Evolutionary conservation across 257 asterid species (phyloP).

Genomic region (Voacanga thouarsii): DNA sequence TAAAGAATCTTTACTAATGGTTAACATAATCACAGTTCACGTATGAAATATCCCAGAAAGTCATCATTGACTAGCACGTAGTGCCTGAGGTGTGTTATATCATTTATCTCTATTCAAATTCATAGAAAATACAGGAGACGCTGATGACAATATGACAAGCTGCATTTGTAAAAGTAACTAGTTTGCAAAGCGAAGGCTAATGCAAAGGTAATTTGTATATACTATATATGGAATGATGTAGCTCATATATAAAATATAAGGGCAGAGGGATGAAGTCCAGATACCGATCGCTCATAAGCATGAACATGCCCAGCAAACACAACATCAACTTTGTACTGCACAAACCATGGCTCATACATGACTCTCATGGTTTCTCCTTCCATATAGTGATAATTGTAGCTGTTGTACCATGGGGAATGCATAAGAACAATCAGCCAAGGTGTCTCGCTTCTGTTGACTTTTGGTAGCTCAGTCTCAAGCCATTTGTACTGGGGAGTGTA

Average conservation of each 20-base stretch:
- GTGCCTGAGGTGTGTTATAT: too few relatives aligned
- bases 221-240: background rate
- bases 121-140: background rate
- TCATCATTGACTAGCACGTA: too few relatives aligned
- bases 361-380: conserved; percentile 99
- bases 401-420: conserved; percentile 96
- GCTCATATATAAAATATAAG: background rate
- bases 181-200: background rate
- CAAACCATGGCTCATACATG: conserved; percentile 73
- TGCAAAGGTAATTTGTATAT: background rate
- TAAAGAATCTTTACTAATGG: background rate
- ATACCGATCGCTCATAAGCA: conserved; percentile 86
- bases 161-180: background rate
- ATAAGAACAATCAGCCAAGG: conserved; percentile 86
- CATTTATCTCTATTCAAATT: background rate
- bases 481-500: conserved; percentile 82
- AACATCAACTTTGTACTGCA: conserved; percentile 72
- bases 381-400: conserved; percentile 77
- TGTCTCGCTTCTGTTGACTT: conserved; percentile 74
- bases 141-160: background rate
- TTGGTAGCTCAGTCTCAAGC: conserved; percentile 67
- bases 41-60: too few relatives aligned
- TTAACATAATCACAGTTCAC: background rate
- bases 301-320: conserved; percentile 95
- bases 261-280: conserved; percentile 9